phyloP scores from a whole-genome alignment of 176 grass and related monocot species.

The Raddia distichophylla region DNA sequence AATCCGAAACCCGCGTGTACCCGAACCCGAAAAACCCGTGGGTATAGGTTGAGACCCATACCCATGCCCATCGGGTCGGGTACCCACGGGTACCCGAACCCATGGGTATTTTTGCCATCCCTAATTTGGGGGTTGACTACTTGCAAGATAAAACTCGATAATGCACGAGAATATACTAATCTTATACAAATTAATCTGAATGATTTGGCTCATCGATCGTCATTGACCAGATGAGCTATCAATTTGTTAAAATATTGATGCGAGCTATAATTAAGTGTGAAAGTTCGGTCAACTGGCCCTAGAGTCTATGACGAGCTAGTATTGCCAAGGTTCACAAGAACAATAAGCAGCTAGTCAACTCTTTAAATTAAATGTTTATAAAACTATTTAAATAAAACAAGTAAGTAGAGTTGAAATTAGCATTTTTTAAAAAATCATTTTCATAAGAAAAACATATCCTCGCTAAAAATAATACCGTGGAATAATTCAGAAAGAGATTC shows the following conservation, averaged over 20 bases:
- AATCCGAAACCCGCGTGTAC: no score
- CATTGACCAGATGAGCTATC: not conserved
- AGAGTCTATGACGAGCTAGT: not conserved
- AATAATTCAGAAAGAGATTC: not conserved
- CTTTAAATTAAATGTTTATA: not conserved
- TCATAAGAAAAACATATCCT: not conserved
- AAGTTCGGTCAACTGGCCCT: not conserved
- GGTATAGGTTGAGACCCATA: no score
- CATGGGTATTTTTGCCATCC: no score
- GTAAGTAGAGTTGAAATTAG: not conserved
- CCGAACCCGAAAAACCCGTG: no score
- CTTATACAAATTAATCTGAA: not conserved
- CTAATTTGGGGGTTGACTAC: not conserved
- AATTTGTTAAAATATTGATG: not conserved
- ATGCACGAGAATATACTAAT: not conserved
- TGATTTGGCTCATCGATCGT: not conserved
- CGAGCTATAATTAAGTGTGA: not conserved
- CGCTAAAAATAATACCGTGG: not conserved
- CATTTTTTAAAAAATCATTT: not conserved
- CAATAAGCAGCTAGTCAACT: not conserved
- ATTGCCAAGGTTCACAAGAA: not conserved
- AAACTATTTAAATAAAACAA: not conserved
- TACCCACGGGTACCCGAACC: no score
- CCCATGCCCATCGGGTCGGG: no score
- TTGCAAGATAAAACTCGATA: not conserved